Evolutionary conservation across 208 protist genomes (phyloP), one percentile per base, ranked within the genome.

Genomic region (Trypanosomatidae sp.): DNA sequence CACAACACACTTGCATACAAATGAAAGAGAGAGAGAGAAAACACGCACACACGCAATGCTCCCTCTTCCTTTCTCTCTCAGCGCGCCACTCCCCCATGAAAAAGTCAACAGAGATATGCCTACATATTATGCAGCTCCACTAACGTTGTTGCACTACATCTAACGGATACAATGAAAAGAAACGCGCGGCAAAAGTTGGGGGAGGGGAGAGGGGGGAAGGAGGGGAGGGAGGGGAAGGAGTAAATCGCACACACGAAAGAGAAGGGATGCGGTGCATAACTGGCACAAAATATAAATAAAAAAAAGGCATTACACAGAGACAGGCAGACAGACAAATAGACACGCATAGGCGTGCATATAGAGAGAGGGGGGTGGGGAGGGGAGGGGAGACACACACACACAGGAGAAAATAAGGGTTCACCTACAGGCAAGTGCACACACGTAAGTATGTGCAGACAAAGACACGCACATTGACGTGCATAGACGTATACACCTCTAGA

Each of bases 371-470:
- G 36, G 36, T 1, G 36, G 36, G 33, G 33, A 36, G 0, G 33
- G 33, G 33, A 36, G 33, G 36, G 2, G 36, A 39, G 3, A 39
- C 36, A 39, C 36, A 62, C 53, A 58, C 53, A 58, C 53, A 58
- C 25, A 58, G n/a, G 19, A 53, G 49, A 22, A 53, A 22, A 53
- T 53, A 13, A 13, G 19, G 17, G 19, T 53, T n/a, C 49, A 53
- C 19, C 19, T 22, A 53, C 49, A 53, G 12, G 19, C 49, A 58
- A 58, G 17, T 28, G 28, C 7, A 56, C 65, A 33, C 15, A 43
- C 47, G 60, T 19, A 60, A 9, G 59, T 58, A 55, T 9, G 41
- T 43, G 59, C 13, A 71, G 17, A 71, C 33, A 72, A 1, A 73
- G 50, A 43, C 62, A 53, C 0, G n/a, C 39, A 49, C 10, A 46